Evolutionary conservation across 2,329 filamentous ascomycete species (phyloP).

Genomic region (Aureobasidium pullulans): DNA sequence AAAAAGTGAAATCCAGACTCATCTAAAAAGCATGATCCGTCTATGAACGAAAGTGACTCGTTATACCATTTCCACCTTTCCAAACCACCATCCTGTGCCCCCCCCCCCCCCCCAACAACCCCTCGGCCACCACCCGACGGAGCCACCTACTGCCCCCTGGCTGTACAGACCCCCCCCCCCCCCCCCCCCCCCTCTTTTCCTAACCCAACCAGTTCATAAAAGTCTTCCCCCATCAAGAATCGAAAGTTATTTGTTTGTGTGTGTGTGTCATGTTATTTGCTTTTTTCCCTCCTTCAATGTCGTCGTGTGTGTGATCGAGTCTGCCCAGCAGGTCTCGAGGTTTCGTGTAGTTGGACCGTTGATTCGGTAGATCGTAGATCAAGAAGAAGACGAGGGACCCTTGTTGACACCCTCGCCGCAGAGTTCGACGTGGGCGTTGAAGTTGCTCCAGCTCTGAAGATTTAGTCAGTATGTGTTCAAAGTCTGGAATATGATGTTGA

Average conservation of each 20-base stretch:
- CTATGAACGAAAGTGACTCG: background rate
- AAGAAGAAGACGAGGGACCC: background rate
- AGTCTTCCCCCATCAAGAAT: background rate
- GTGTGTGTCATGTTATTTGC: background rate
- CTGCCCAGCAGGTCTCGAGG: background rate
- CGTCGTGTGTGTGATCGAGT: background rate
- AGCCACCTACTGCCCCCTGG: too few relatives aligned
- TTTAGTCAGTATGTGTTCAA: background rate
- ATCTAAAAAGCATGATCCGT: background rate
- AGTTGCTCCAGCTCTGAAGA: conserved; percentile 24
- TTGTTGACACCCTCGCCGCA: conserved; percentile 23
- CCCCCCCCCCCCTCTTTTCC: background rate
- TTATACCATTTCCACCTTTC: background rate
- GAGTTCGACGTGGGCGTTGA: conserved; percentile 31
- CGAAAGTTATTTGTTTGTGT: background rate
- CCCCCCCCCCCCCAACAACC: too few relatives aligned
- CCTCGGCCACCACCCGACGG: too few relatives aligned
- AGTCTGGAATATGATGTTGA: background rate
- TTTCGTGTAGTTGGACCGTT: too few relatives aligned
- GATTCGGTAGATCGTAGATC: background rate
- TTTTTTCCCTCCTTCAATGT: background rate
- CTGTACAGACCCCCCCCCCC: too few relatives aligned
- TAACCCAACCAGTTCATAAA: background rate
- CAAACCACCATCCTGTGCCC: background rate
- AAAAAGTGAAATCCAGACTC: background rate